Evolutionary conservation across 2,329 filamentous ascomycete species (phyloP), one percentile per base, ranked within the genome.

Genomic region (Dendryphion nanum): DNA sequence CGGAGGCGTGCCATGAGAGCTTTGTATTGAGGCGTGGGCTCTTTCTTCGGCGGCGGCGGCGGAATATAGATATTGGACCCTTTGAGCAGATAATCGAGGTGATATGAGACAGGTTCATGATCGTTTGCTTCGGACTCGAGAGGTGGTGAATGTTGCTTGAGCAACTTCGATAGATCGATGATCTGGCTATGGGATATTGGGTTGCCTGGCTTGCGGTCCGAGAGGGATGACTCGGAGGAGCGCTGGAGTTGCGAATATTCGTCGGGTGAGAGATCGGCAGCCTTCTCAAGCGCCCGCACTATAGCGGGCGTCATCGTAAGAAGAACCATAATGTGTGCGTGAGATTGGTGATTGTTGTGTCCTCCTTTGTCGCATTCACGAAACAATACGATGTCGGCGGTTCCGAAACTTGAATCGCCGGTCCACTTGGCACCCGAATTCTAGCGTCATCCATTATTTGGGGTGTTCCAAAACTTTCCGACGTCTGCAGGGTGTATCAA

Each of bases 1-100:
- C 89, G 87, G 15, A 98, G 80, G 13, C 84, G 82, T 17, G 82
- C 82, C 89, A 97, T 97, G 2, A 95, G 74, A 5, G 83, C 85
- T 63, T 88, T 86, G 70, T 91, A 97, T 68, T 95, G 85, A 6
- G 82, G 72, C 1, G 84, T 85, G 10, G 84, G 85, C 59, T 89
- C 83, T 3, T 82, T 77, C 59, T 89, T 95, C 4, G 85, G 82
- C 4, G 83, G 78, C 12, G 86, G 85, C n/a, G 89, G 88, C n/a
- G 87, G 79, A 7, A 81, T 66, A 64, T 94, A 94, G 47, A 94
- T 70, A 37, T 61, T 75, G 18, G 88, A 80, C 31, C 88, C 86
- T 39, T 73, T 78, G 7, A 97, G 74, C 20, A 97, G 77, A 21
- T 69, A 58, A 50, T 91, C 85, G 10, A 97, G 74, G 13, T 74